A percentile compares a stretch with the other conserved stretches of the same genome.
Conservation (phyloP, 2,329 filamentous ascomycete species). For the Acephala macrosclerotiorum region DNA sequence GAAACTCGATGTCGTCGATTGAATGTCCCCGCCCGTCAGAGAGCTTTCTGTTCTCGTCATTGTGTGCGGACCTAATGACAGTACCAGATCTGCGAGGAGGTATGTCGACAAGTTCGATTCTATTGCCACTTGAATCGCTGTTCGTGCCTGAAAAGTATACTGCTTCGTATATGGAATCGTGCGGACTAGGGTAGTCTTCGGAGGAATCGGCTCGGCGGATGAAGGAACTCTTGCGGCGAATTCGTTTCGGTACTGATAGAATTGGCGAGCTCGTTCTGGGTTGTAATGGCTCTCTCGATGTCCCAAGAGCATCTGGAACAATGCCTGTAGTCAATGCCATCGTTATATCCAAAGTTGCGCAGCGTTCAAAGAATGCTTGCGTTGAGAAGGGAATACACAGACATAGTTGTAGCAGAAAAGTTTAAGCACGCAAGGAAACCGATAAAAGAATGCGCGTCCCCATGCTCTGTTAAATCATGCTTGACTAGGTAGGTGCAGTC, state of each 20-base stretch:
- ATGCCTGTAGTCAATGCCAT: conserved; percentile 33
- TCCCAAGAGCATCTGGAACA: conserved; percentile 19
- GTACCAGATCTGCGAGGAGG: conserved; percentile 18
- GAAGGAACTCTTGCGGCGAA: conserved; percentile 45
- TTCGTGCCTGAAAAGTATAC: conserved; percentile 45
- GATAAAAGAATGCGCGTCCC: conserved; percentile 11
- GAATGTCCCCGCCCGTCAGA: too few species aligned
- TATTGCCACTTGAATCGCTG: conserved; percentile 39
- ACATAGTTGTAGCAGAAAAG: not conserved
- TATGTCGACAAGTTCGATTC: conserved; percentile 29
- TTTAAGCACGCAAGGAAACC: not conserved
- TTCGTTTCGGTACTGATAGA: conserved; percentile 28
- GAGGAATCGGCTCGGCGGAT: conserved; percentile 45
- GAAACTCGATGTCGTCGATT: conserved; percentile 39
- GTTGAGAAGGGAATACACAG: conserved; percentile 7
- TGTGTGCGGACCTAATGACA: conserved; percentile 10
- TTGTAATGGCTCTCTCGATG: conserved; percentile 27
- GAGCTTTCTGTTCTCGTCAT: conserved; percentile 30
- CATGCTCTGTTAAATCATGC: conserved; percentile 9
- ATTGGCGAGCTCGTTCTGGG: conserved; percentile 27
- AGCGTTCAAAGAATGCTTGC: conserved; percentile 16
- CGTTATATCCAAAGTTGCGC: conserved; percentile 31
- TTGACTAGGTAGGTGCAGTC: conserved; percentile 17
- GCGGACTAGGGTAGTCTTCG: conserved; percentile 46
- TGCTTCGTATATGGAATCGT: conserved; percentile 49